Percentiles rank a stretch among this genome's conserved stretches.
Evolutionary conservation across 164 flowering plant genomes (phyloP).

Genomic region (Piper betle): DNA sequence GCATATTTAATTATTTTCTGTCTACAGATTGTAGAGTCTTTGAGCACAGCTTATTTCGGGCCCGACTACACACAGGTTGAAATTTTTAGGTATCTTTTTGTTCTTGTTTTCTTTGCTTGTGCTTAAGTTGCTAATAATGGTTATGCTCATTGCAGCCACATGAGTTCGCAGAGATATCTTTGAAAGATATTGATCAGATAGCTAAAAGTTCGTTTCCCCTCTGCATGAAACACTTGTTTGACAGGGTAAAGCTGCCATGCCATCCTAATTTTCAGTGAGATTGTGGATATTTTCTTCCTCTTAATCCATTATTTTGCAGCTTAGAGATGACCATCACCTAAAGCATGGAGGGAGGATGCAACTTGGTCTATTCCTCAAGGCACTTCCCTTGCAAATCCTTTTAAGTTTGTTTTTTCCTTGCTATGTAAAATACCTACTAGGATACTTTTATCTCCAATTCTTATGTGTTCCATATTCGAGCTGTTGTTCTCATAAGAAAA

Average conservation of each 20-base stretch:
- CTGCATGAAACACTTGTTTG: slow-evolving; percentile 92
- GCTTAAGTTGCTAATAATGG: neutral
- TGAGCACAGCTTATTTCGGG: slow-evolving; percentile 73
- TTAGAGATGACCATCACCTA: slow-evolving; percentile 93
- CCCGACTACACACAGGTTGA: slow-evolving; percentile 92
- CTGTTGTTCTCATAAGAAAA: neutral
- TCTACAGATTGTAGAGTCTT: slow-evolving; percentile 32
- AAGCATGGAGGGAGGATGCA: slow-evolving; percentile 98
- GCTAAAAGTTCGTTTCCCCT: slow-evolving; percentile 83
- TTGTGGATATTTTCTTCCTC: neutral
- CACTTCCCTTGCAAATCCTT: slow-evolving; percentile 1
- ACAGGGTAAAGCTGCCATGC: slow-evolving; percentile 28
- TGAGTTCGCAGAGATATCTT: slow-evolving; percentile 57
- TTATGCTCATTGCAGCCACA: slow-evolving; percentile 38
- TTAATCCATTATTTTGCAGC: slow-evolving; percentile 28
- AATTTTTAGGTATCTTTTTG: neutral
- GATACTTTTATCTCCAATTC: too few relatives aligned
- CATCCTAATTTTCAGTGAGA: neutral
- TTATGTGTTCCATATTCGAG: neutral
- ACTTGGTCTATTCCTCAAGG: slow-evolving; percentile 94
- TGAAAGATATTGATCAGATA: slow-evolving; percentile 68
- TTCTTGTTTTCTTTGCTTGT: neutral
- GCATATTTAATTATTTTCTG: neutral
- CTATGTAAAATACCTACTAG: too few relatives aligned
- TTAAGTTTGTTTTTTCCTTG: neutral